Evolutionary conservation across 768 basidiomycete genomes (phyloP).

Genomic region (Leucocoprinus birnbaumii): DNA sequence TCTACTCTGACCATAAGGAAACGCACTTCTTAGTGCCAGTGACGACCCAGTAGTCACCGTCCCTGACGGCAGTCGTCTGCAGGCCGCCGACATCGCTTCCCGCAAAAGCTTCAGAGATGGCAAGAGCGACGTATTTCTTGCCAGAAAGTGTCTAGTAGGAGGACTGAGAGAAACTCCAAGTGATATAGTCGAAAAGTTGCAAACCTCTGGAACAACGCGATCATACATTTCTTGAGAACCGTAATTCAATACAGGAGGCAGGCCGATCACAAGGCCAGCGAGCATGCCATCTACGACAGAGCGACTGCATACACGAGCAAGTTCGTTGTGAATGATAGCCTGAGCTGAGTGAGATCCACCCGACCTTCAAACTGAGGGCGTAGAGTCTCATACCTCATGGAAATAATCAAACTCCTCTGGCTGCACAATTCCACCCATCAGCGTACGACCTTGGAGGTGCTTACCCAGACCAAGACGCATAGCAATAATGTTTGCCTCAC

Average conservation of each 20-base stretch:
- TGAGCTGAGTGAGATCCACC: too few species aligned
- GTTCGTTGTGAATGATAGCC: slow-evolving; percentile 80
- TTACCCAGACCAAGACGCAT: slow-evolving; percentile 93
- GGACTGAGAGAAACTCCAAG: too few species aligned
- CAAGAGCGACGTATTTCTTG: slow-evolving; percentile 84
- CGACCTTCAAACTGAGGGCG: too few species aligned
- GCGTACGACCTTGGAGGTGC: slow-evolving; percentile 72
- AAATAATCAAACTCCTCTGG: slow-evolving; percentile 94
- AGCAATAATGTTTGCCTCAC: slow-evolving; percentile 74
- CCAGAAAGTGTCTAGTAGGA: slow-evolving; percentile 46
- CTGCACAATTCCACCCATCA: slow-evolving; percentile 74
- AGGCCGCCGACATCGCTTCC: slow-evolving; percentile 83
- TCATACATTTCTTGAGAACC: slow-evolving; percentile 71
- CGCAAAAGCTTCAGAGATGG: slow-evolving; percentile 93
- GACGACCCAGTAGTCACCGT: slow-evolving; percentile 85
- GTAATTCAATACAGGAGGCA: slow-evolving; percentile 89
- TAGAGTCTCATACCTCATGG: slow-evolving; percentile 62
- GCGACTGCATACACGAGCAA: slow-evolving; percentile 79
- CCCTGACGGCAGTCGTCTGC: slow-evolving; percentile 81
- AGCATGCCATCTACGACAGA: slow-evolving; percentile 88
- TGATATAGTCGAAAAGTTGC: not conserved
- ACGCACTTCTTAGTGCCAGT: slow-evolving; percentile 90
- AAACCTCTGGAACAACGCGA: slow-evolving; percentile 68
- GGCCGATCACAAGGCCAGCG: slow-evolving; percentile 79
- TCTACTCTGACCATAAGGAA: not conserved